Evolutionary conservation across 2,329 filamentous ascomycete genomes (phyloP), one percentile per base, ranked within the genome.

Genomic region (Cladosporium colombiae): DNA sequence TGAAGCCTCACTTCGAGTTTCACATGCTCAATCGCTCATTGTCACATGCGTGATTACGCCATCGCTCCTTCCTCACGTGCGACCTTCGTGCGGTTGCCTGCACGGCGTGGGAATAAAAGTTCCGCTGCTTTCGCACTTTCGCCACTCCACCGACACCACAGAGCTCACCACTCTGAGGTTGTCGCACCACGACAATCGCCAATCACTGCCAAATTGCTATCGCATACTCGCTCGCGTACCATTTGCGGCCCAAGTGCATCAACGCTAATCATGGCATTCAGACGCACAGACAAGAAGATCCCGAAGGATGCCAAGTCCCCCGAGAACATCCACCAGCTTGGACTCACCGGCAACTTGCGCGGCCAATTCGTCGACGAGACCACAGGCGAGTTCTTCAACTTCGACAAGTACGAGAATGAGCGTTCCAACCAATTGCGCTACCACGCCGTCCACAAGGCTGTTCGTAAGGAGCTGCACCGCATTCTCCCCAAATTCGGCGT

Each of bases 391-490:
- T 97, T 85, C 82, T 89, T 88, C 75, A 78, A 91, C 62, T 89
- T 86, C 75, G 18, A 33, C 1, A 33, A 33, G n/a, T 21, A 55
- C 88, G 86, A 71, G 93, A 44, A 92, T 76, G 81, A 86, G n/a
- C 88, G n/a, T 92, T 44, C 89, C 78, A 97, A 97, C 76, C 85
- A 89, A 49, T 82, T 89, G 23, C 91, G 92, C 72, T 85, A 89
- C 49, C 78, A 82, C 68, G 78, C 88, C 46, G 88, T 96, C 78
- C 89, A 96, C 72, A 66, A 61, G 33, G 67, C 66, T 14, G 67
- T 69, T 3, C 73, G 73, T 76, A 75, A 70, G 6, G 62, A 65
- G 8, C 62, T 74, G n/a, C 29, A 63, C 27, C n/a, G 40, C 40
- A 35, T 62, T 25, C 65, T 75, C 25, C 62, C 31, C 2, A 52